Evolutionary conservation across 2,329 filamentous ascomycete species (phyloP).

Genomic region (Aspergillus chevalieri): DNA sequence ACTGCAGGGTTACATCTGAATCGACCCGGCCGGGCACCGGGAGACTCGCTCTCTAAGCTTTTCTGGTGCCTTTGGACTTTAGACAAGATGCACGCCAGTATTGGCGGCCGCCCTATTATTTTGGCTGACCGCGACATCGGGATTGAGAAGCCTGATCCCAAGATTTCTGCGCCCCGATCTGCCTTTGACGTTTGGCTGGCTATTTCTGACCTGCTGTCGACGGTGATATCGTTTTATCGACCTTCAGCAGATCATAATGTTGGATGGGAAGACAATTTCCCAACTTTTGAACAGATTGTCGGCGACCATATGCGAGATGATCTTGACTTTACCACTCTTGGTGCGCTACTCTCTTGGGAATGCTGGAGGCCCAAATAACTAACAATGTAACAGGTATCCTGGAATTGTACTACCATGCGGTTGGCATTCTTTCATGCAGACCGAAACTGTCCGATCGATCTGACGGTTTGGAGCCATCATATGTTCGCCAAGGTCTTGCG

Average conservation of each 20-base stretch:
- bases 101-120: slow-evolving; percentile 35
- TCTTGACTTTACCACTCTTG: slow-evolving; percentile 24
- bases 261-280: slow-evolving; percentile 36
- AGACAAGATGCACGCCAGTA: slow-evolving; percentile 37
- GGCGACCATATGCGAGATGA: slow-evolving; percentile 20
- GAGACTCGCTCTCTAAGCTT: slow-evolving; percentile 24
- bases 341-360: slow-evolving; percentile 9
- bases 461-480: slow-evolving; percentile 45
- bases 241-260: slow-evolving; percentile 27
- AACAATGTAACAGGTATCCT: slow-evolving; percentile 18
- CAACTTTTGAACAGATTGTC: slow-evolving; percentile 31
- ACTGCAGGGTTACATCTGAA: slow-evolving; percentile 35
- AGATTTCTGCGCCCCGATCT: slow-evolving; percentile 8
- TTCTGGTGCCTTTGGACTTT: slow-evolving; percentile 39
- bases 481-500: slow-evolving; percentile 50
- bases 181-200: slow-evolving; percentile 34
- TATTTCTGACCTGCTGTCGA: slow-evolving; percentile 32
- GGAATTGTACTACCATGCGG: slow-evolving; percentile 52
- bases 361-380: background rate
- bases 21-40: slow-evolving; percentile 25
- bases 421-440: slow-evolving; percentile 53
- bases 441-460: slow-evolving; percentile 30
- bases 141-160: slow-evolving; percentile 23
- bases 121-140: slow-evolving; percentile 37
- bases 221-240: slow-evolving; percentile 36